phyloP scores from a whole-genome alignment of 225 moss, liverwort and hornwort genomes.

The Rhytidiadelphus loreus region DNA sequence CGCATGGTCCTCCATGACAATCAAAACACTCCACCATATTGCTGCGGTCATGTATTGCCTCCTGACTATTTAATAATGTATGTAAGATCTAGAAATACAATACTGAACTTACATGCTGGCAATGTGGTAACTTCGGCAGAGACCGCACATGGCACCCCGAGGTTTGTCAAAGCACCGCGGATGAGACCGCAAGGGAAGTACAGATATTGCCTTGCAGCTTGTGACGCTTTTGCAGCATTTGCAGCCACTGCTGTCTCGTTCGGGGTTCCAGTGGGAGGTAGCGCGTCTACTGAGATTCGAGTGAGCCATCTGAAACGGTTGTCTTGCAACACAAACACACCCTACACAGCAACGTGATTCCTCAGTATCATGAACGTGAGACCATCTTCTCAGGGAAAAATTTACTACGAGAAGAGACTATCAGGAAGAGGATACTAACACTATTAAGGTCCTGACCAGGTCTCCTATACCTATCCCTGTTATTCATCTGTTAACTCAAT shows the following conservation, averaged over 20 bases:
- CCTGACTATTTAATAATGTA: not conserved
- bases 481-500: not conserved
- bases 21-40: not conserved
- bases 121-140: conserved; percentile 90
- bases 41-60: not conserved
- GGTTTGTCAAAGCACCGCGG: conserved; percentile 73
- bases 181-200: conserved; percentile 97
- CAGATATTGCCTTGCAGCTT: conserved; percentile 84
- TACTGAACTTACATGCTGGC: conserved; percentile 68
- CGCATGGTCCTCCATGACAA: not conserved
- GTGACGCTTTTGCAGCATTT: conserved; percentile 64
- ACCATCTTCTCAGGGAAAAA: not conserved
- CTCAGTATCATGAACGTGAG: not conserved
- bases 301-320: conserved; percentile 94
- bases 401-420: not conserved
- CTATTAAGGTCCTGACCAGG: not conserved
- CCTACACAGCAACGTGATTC: conserved; percentile 20
- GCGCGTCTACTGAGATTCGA: conserved; percentile 70
- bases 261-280: conserved; percentile 28
- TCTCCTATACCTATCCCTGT: not conserved
- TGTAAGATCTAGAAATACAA: not conserved
- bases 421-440: not conserved
- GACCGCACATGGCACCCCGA: conserved; percentile 85
- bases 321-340: conserved; percentile 96
- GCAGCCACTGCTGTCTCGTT: conserved; percentile 44